Base-by-base conservation (phyloP, 208 protist species). In the Crithidia acanthocephali region DNA sequence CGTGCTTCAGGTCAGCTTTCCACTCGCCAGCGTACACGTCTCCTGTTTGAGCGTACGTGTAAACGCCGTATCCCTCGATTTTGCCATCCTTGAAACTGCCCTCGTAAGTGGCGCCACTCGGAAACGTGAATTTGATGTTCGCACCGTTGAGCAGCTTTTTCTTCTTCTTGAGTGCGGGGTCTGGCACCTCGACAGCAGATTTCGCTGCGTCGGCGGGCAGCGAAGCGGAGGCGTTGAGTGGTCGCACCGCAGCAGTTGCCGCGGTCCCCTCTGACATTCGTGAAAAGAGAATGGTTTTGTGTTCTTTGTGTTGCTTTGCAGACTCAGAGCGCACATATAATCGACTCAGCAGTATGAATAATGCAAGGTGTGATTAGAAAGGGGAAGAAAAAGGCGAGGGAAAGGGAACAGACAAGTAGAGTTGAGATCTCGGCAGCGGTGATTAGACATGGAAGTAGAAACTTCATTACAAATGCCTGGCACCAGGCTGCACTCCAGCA, bases 1-100 rank as follows among this genome's bases (percentile, higher is more conserved):
- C 89, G 59, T 94, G 80, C 72, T 91, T 90, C 66, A 86, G 73
- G 23, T 86, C 89, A 3, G 80, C 83, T 28, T 74, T 69, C 76
- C 85, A 89, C 33, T 92, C 83, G 15, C 89, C 89, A 7, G 86
- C 76, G 69, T 94, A 94, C 10, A 59, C 48, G 53, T 94, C 88
- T 16, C 81, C 76, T 22, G 70, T 81, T 22, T 78, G 68, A 20
- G 74, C 48, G 63, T 89, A 92, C 18, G 58, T 74, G 59, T 92
- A 92, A n/a, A 74, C 73, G 4, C 86, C 86, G 32, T 86, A 87
- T 0, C 86, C 86, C 25, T 86, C 77, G 4, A 89, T 67, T 45
- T 84, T 83, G 9, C 83, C 87, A 32, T 87, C 80, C 16, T 75
- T 68, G 73, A 92, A 81, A 18, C 68, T 72, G 5, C 87, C 87